These are phyloP conservation scores for Beta vulgaris DNA, from an alignment of 148 eudicot genomes.

Conservation along the genomic window DNA sequence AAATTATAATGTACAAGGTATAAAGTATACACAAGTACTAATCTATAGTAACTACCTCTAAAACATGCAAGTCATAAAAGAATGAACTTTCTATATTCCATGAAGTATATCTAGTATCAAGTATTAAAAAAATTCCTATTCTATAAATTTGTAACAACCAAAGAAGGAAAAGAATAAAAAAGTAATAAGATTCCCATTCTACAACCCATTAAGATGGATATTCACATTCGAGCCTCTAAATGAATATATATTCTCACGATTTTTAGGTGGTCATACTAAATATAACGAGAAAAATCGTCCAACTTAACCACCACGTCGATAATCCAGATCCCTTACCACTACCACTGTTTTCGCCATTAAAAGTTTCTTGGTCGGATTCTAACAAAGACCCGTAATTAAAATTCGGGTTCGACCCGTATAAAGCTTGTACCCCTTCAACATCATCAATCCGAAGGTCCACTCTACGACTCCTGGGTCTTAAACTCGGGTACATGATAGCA, in stretches of 20 bases:
- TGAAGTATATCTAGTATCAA: not conserved
- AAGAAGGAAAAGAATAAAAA: no score
- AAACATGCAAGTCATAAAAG: not conserved
- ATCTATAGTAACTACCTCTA: not conserved
- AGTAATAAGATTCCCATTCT: no score
- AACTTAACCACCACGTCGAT: not conserved
- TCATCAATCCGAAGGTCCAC: slow-evolving; percentile 54
- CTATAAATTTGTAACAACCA: not conserved
- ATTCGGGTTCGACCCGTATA: slow-evolving; percentile 64
- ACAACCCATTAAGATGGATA: not conserved
- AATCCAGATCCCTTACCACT: slow-evolving; percentile 3
- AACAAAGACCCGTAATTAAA: slow-evolving; percentile 33
- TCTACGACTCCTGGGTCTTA: slow-evolving; percentile 44
- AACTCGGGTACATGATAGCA: slow-evolving; percentile 59
- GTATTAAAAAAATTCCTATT: not conserved
- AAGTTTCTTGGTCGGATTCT: slow-evolving; percentile 25
- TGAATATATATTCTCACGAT: no score
- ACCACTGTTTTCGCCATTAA: not conserved
- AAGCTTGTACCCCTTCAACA: slow-evolving; percentile 48
- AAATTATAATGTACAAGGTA: no score
- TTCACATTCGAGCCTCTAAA: not conserved
- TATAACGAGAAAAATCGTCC: not conserved
- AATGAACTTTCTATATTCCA: not conserved
- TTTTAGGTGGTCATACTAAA: no score
- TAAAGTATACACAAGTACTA: not conserved